Conservation (phyloP, 352 stramenopile species). For the Pythium insidiosum region DNA sequence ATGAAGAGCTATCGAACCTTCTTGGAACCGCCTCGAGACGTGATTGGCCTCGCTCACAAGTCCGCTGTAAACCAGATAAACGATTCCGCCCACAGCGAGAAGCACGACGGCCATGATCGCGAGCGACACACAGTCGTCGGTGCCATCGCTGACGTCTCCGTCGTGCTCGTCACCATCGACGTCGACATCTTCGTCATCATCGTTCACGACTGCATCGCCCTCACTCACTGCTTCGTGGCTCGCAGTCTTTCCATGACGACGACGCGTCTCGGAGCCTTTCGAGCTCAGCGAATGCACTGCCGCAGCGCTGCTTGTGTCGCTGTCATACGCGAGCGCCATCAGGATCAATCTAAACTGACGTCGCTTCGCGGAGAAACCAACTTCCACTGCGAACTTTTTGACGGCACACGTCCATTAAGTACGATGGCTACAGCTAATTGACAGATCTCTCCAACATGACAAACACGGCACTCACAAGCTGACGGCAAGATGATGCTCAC, state of each 20-base stretch:
- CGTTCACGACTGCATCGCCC: not conserved
- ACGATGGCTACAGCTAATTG: no score
- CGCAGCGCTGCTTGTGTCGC: no score
- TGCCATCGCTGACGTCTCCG: not conserved
- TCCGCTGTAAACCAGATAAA: conserved; percentile 14
- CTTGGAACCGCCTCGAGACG: conserved; percentile 8
- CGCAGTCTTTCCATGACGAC: not conserved
- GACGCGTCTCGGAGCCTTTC: not conserved
- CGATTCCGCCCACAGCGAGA: conserved; percentile 5
- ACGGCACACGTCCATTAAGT: no score
- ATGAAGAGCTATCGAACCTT: no score
- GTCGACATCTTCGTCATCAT: not conserved
- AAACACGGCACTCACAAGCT: no score
- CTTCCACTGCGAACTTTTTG: no score
- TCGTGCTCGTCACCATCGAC: not conserved
- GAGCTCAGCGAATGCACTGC: conserved; percentile 1
- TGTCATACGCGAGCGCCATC: no score
- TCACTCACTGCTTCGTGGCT: not conserved
- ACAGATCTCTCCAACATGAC: no score
- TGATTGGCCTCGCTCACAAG: conserved; percentile 5
- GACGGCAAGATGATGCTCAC: no score
- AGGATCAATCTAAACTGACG: no score
- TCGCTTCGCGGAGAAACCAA: no score
- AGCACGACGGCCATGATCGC: conserved; percentile 12
- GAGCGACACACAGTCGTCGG: conserved; percentile 10